phyloP scores from a whole-genome alignment of 2,329 filamentous ascomycete species.

The Catunica adiposa region DNA sequence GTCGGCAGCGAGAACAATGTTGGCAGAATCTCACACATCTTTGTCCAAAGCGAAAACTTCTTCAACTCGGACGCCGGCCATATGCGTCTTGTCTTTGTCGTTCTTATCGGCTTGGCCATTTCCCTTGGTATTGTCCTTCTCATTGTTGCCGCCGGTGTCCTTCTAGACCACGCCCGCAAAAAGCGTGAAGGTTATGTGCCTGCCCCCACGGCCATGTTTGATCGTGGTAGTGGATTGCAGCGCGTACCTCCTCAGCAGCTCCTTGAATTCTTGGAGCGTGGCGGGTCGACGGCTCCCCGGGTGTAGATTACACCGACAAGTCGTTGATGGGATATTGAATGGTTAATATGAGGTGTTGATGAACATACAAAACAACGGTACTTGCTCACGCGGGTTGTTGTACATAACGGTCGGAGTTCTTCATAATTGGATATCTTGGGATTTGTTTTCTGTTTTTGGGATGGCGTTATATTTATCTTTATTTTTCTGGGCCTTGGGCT shows the following conservation, averaged over 20 bases:
- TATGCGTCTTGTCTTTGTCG: slow-evolving; percentile 58
- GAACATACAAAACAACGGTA: slow-evolving; percentile 1
- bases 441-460: neutral
- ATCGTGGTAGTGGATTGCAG: slow-evolving; percentile 40
- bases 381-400: neutral
- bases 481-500: slow-evolving; percentile 6
- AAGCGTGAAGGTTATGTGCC: slow-evolving; percentile 64
- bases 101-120: slow-evolving; percentile 66
- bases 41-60: slow-evolving; percentile 65
- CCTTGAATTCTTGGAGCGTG: slow-evolving; percentile 34
- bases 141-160: slow-evolving; percentile 56
- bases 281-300: slow-evolving; percentile 34
- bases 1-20: slow-evolving; percentile 45
- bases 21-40: slow-evolving; percentile 65
- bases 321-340: neutral
- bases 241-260: slow-evolving; percentile 46
- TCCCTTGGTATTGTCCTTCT: slow-evolving; percentile 62
- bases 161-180: slow-evolving; percentile 60
- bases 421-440: neutral
- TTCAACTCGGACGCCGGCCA: slow-evolving; percentile 43
- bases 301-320: neutral
- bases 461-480: slow-evolving; percentile 3
- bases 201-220: slow-evolving; percentile 52
- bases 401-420: slow-evolving; percentile 1
- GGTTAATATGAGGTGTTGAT: neutral